Base-by-base conservation (phyloP, 371 early-diverging fungal genomes). In the Mortierella sp. region DNA sequence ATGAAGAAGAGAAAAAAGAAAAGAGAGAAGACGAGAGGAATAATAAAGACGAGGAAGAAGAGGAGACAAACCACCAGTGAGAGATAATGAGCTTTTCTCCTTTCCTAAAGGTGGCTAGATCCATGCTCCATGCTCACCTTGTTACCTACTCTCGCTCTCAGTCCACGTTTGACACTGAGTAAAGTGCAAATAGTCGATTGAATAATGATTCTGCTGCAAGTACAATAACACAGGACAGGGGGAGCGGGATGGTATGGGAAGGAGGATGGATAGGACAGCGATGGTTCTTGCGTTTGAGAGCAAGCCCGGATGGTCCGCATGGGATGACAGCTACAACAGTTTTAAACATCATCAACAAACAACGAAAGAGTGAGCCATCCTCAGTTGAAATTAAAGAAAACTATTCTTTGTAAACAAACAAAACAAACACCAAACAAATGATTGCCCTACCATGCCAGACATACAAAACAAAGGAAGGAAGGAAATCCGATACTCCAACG, bases 261-360 rank as follows among this genome's bases (percentile, higher is more conserved):
- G 56, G 27, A 49, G 49, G 14, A 49, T 16, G 49, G 18, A 65
- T 14, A 29, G 58, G 29, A 29, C 29, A 14, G 24, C n/a, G 55
- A 63, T 65, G 38, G 38, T 65, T 65, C 35, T 38, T 35, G 65
- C 38, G 65, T 63, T 63, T 63, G 65, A 65, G 65, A 65, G 65
- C 65, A 65, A 35, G 65, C 6, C 21, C 65, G 38, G 65, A 38
- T 65, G 65, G 63, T 4, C 38, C 65, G 65, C 65, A 65, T 65
- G 38, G 35, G 38, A 16, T 51, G 51, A 21, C 51, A 49, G 49
- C 16, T 49, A 18, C 14, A 51, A 51, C 51, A 51, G 21, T 51
- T 51, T 35, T 29, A 14, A 54, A 54, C 21, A 3, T 18, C 24
- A 12, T 11, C 24, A 38, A 10, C 38, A 38, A 14, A 38, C 65